Conservation (phyloP, 306 rosid species). For the Oxytropis ochrocephala region DNA sequence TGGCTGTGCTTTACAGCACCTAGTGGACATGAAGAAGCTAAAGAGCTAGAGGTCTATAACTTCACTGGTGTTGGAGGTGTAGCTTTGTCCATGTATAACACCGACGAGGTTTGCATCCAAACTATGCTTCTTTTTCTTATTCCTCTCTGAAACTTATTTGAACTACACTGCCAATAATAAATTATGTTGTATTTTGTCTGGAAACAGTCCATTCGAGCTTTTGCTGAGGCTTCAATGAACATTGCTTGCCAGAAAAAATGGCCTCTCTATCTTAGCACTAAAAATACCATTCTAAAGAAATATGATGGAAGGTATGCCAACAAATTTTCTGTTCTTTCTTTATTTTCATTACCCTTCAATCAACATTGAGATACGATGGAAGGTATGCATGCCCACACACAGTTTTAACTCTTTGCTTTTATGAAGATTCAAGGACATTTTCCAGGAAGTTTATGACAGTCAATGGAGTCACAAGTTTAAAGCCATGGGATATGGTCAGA, state of each 20-base stretch:
- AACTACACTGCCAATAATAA: not conserved
- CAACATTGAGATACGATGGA: slow-evolving; percentile 7
- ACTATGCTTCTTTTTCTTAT: not conserved
- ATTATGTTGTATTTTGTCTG: slow-evolving; percentile 16
- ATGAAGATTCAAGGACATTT: slow-evolving; percentile 94
- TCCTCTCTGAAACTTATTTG: slow-evolving; percentile 8
- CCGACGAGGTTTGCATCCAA: slow-evolving; percentile 70
- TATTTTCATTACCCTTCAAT: not conserved
- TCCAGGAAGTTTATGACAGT: slow-evolving; percentile 82
- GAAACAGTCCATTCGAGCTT: slow-evolving; percentile 74
- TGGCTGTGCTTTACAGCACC: slow-evolving; percentile 40
- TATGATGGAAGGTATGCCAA: slow-evolving; percentile 91
- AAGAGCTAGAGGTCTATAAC: slow-evolving; percentile 73
- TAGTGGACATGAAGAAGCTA: slow-evolving; percentile 57
- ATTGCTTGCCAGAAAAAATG: slow-evolving; percentile 82
- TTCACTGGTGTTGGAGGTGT: slow-evolving; percentile 90
- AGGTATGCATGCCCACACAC: too few relatives aligned
- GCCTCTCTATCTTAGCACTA: slow-evolving; percentile 99
- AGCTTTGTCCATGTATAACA: slow-evolving; percentile 88
- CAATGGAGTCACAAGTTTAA: slow-evolving; percentile 84
- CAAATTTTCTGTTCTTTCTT: slow-evolving; percentile 3
- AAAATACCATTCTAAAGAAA: slow-evolving; percentile 90
- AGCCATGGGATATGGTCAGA: slow-evolving; percentile 88
- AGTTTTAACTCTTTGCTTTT: slow-evolving; percentile 13
- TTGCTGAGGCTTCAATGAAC: slow-evolving; percentile 95